Evolutionary conservation across 148 eudicot genomes (phyloP).

Genomic region (Oxyria digyna): DNA sequence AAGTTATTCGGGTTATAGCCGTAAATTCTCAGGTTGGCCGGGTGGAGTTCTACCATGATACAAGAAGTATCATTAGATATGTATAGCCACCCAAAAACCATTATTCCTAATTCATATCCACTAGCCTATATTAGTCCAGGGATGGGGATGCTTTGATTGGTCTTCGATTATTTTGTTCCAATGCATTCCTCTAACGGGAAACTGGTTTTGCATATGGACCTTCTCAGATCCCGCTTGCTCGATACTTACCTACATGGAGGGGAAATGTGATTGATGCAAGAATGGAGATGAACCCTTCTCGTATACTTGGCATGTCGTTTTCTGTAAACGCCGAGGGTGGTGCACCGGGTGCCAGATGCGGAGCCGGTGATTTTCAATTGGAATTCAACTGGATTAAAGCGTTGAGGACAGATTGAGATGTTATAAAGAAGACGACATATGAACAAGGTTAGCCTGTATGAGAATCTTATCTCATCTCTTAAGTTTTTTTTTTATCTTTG

Average conservation of each 20-base stretch:
- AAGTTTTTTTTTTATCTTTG: neutral
- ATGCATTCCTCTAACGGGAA: neutral
- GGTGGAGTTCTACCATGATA: neutral
- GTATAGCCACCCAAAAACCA: neutral
- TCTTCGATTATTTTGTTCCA: neutral
- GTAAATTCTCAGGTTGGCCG: too few relatives aligned
- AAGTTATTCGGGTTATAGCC: too few relatives aligned
- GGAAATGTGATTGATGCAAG: conserved; percentile 81
- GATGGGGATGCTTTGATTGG: neutral
- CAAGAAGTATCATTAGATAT: neutral
- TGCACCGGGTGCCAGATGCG: conserved; percentile 68
- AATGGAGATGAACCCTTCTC: conserved; percentile 88
- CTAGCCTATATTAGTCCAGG: neutral
- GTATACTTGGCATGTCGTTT: conserved; percentile 82
- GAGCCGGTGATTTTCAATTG: conserved; percentile 76
- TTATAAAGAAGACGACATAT: neutral
- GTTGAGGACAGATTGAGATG: conserved; percentile 37
- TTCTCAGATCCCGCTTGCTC: conserved; percentile 73
- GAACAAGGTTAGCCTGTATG: neutral
- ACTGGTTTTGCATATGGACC: neutral
- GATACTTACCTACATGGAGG: conserved; percentile 93
- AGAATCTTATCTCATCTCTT: neutral
- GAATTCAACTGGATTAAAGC: conserved; percentile 97
- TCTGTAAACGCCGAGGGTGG: conserved; percentile 93
- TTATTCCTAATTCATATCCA: neutral